Percentiles rank a stretch among this genome's conserved stretches.
Evolutionary conservation across 2,329 filamentous ascomycete species (phyloP).

Genomic region (Cytospora schulzeri): DNA sequence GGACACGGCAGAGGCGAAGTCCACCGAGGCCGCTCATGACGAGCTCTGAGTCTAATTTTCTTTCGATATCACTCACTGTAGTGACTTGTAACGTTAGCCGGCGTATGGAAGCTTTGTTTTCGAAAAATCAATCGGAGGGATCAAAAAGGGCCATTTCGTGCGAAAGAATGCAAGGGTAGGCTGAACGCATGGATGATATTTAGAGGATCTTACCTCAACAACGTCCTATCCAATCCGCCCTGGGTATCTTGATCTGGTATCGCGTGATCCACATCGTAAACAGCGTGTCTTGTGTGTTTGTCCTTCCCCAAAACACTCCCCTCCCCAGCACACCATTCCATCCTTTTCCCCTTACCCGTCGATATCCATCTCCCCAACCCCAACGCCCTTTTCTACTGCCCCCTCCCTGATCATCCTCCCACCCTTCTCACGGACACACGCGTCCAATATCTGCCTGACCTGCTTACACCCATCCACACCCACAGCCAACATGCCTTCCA

Average conservation of each 20-base stretch:
- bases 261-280: conserved; percentile 8
- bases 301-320: conserved; percentile 22
- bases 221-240: background rate
- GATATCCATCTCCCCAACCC: conserved; percentile 52
- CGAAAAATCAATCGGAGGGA: background rate
- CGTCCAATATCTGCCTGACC: conserved; percentile 78
- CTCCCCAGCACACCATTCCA: conserved; percentile 22
- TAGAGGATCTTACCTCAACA: conserved; percentile 11
- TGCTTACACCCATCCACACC: conserved; percentile 90
- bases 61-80: background rate
- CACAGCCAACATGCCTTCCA: conserved; percentile 92
- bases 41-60: conserved; percentile 19
- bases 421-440: conserved; percentile 73
- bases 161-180: conserved; percentile 1
- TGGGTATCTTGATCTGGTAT: conserved; percentile 20
- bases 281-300: conserved; percentile 25
- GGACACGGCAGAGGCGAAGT: conserved; percentile 22
- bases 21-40: conserved; percentile 23
- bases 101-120: conserved; percentile 15
- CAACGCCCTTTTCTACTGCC: conserved; percentile 50
- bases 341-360: conserved; percentile 36
- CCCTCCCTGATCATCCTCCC: conserved; percentile 63
- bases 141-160: background rate
- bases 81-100: conserved; percentile 22
- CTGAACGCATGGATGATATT: background rate